phyloP scores from a whole-genome alignment of 148 eudicot species.

The Rhododendron vialii region DNA sequence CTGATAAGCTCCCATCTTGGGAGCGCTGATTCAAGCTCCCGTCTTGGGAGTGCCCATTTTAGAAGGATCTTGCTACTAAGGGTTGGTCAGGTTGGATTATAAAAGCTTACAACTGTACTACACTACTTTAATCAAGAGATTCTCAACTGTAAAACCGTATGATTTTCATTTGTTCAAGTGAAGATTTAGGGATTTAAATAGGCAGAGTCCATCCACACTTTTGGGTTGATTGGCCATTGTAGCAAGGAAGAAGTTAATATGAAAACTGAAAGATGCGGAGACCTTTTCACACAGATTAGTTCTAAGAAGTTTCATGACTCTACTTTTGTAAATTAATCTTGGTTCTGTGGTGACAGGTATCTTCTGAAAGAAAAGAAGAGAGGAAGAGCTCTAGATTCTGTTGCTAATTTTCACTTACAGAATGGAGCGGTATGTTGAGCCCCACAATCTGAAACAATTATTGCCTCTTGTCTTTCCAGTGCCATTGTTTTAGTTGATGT shows the following conservation, averaged over 20 bases:
- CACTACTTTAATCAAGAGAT: not conserved
- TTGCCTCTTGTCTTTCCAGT: not conserved
- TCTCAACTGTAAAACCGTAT: not conserved
- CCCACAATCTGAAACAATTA: not conserved
- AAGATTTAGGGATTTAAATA: not conserved
- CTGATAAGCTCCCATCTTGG: too few species aligned
- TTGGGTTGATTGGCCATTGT: not conserved
- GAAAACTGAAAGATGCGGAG: not conserved
- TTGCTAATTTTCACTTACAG: constrained; percentile 97
- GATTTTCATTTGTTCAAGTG: constrained; percentile 1
- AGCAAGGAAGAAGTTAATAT: not conserved
- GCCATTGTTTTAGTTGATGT: not conserved
- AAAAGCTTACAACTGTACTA: not conserved
- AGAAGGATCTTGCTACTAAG: not conserved
- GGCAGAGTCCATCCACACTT: constrained; percentile 3
- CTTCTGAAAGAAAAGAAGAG: constrained; percentile 76
- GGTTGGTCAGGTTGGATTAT: not conserved
- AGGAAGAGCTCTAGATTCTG: constrained; percentile 92
- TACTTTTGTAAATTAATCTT: not conserved
- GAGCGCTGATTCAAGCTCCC: too few species aligned
- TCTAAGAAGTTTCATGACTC: not conserved
- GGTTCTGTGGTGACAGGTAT: constrained; percentile 16
- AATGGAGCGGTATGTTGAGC: constrained; percentile 86
- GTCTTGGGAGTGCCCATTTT: too few species aligned
- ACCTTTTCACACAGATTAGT: not conserved